Evolutionary conservation across 2,329 filamentous ascomycete genomes (phyloP).

Genomic region (Akanthomyces dipterigenus): DNA sequence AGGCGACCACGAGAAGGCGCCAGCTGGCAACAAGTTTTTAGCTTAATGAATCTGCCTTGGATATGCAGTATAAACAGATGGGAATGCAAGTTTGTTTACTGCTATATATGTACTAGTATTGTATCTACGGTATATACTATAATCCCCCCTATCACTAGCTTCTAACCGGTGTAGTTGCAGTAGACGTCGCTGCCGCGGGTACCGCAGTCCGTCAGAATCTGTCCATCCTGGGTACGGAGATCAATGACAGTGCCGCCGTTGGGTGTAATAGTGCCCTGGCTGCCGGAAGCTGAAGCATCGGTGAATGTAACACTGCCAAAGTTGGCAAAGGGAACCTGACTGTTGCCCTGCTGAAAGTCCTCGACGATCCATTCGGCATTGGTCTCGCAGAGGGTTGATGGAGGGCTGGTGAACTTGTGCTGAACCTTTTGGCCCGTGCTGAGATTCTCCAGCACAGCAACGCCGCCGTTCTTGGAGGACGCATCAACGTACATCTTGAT

Average conservation of each 20-base stretch:
- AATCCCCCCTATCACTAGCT: accelerated
- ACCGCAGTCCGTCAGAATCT: constrained; percentile 5
- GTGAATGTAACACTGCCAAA: constrained; percentile 11
- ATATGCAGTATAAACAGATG: too few species aligned
- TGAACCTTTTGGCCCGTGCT: constrained; percentile 42
- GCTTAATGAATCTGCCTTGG: background rate
- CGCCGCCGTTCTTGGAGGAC: constrained; percentile 14
- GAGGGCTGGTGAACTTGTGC: constrained; percentile 34
- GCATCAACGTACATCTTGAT: constrained; percentile 19
- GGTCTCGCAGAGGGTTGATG: constrained; percentile 36
- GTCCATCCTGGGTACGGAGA: background rate
- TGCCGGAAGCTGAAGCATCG: constrained; percentile 4
- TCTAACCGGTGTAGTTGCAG: constrained; percentile 6
- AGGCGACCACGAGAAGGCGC: too few species aligned
- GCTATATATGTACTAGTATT: background rate
- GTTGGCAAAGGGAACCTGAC: constrained; percentile 1
- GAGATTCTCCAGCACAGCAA: constrained; percentile 32
- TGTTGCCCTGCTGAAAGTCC: constrained; percentile 18
- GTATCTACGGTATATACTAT: background rate
- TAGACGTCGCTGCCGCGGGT: background rate
- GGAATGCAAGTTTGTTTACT: background rate
- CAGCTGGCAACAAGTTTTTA: background rate
- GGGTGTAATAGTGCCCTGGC: constrained; percentile 22
- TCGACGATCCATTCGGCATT: constrained; percentile 57
- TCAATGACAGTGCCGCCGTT: background rate